Percentiles rank a stretch among this genome's conserved stretches.
These are phyloP conservation scores for Terfezia boudieri DNA, from an alignment of 495 filamentous ascomycete species.

Conservation along the genomic window DNA sequence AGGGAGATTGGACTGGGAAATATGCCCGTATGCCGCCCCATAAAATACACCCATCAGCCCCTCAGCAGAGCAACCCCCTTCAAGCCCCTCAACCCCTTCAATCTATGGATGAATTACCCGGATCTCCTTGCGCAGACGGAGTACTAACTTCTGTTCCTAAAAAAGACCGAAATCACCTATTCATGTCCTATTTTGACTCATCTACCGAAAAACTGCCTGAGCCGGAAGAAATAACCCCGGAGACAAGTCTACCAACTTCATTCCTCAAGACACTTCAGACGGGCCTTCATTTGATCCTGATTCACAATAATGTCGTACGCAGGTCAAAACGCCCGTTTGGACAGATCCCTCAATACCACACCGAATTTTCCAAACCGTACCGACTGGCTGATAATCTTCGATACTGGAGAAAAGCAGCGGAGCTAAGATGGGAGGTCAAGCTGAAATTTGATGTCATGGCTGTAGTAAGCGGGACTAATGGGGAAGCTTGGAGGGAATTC, in stretches of 20 bases:
- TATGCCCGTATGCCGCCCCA: constrained; percentile 11
- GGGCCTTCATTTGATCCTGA: constrained; percentile 56
- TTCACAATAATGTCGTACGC: constrained; percentile 72
- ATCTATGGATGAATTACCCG: neutral
- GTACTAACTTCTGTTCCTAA: neutral
- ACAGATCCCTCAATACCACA: constrained; percentile 71
- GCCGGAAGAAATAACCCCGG: constrained; percentile 40
- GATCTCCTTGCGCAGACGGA: neutral
- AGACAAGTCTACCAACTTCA: constrained; percentile 38
- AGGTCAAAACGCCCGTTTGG: constrained; percentile 73
- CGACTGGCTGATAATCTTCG: constrained; percentile 78
- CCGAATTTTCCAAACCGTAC: constrained; percentile 82
- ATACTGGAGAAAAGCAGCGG: constrained; percentile 89
- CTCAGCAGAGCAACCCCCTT: too few relatives aligned
- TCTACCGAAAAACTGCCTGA: constrained; percentile 35
- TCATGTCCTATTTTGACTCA: constrained; percentile 44
- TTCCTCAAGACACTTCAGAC: constrained; percentile 55
- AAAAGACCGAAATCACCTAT: constrained; percentile 48
- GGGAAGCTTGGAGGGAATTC: constrained; percentile 13
- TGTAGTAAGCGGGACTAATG: constrained; percentile 38
- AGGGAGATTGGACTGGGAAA: constrained; percentile 61
- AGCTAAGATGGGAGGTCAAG: constrained; percentile 79
- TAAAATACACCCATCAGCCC: too few relatives aligned
- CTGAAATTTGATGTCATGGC: constrained; percentile 69
- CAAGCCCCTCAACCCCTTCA: neutral